phyloP scores from a whole-genome alignment of 495 filamentous ascomycete genomes.

The Aspergillus cavernicola region DNA sequence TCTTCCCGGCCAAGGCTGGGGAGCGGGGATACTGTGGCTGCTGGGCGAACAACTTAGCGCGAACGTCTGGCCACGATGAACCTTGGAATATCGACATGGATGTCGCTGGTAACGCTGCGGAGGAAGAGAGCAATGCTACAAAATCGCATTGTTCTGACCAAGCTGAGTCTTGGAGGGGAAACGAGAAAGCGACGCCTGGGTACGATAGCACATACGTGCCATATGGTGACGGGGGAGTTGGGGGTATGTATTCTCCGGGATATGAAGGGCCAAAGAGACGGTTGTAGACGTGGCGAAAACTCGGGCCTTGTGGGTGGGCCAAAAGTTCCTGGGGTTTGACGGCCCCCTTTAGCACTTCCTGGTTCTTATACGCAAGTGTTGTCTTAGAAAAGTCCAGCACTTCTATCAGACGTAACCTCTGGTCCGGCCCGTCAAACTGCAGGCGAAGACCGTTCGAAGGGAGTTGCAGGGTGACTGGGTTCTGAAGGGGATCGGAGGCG shows the following conservation, averaged over 20 bases:
- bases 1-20: constrained; percentile 52
- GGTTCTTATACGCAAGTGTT: constrained; percentile 75
- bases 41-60: constrained; percentile 70
- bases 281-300: constrained; percentile 88
- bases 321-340: constrained; percentile 41
- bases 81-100: constrained; percentile 88
- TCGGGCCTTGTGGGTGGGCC: constrained; percentile 57
- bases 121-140: constrained; percentile 77
- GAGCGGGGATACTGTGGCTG: constrained; percentile 62
- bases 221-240: constrained; percentile 47
- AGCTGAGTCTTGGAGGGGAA: constrained; percentile 70
- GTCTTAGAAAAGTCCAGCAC: constrained; percentile 87
- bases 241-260: constrained; percentile 81
- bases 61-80: constrained; percentile 79
- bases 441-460: constrained; percentile 83
- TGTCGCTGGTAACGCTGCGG: constrained; percentile 65
- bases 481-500: constrained; percentile 60
- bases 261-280: constrained; percentile 87
- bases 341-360: constrained; percentile 69
- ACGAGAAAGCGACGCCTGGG: constrained; percentile 88
- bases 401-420: constrained; percentile 86
- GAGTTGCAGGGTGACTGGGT: constrained; percentile 67
- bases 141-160: constrained; percentile 82
- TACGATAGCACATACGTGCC: constrained; percentile 86
- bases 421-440: constrained; percentile 90